These are phyloP conservation scores for Amauroascus verrucosus DNA, from an alignment of 2,329 filamentous ascomycete genomes.

Conservation along the genomic window DNA sequence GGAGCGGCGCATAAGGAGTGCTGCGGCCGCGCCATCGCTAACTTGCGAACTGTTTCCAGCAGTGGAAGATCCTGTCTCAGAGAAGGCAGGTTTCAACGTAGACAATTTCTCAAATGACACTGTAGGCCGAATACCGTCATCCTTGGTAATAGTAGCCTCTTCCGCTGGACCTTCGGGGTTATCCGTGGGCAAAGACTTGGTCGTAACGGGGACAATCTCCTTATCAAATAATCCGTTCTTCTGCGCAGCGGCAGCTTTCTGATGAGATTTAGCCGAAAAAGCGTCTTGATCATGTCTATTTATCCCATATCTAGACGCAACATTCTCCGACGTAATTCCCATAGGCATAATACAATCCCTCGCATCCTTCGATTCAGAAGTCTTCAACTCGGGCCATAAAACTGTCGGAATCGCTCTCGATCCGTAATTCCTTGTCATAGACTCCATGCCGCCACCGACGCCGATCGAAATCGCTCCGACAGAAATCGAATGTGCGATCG, in stretches of 20 bases:
- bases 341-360: slow-evolving; percentile 88
- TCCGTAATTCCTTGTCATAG: slow-evolving; percentile 89
- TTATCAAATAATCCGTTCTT: slow-evolving; percentile 58
- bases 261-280: slow-evolving; percentile 66
- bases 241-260: slow-evolving; percentile 61
- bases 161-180: slow-evolving; percentile 48
- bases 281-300: slow-evolving; percentile 67
- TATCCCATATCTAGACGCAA: slow-evolving; percentile 66
- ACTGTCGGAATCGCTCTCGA: slow-evolving; percentile 72
- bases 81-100: slow-evolving; percentile 78
- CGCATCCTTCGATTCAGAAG: slow-evolving; percentile 56
- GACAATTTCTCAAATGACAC: slow-evolving; percentile 61
- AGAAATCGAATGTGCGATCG: slow-evolving; percentile 64
- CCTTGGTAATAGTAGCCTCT: slow-evolving; percentile 59
- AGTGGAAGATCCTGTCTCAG: slow-evolving; percentile 61
- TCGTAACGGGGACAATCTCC: slow-evolving; percentile 73
- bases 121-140: slow-evolving; percentile 70
- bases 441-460: slow-evolving; percentile 86
- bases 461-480: slow-evolving; percentile 61
- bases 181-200: slow-evolving; percentile 55
- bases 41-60: slow-evolving; percentile 82
- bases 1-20: slow-evolving; percentile 73
- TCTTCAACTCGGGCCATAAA: slow-evolving; percentile 63
- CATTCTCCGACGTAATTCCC: slow-evolving; percentile 84
- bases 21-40: slow-evolving; percentile 75